These are phyloP conservation scores for Dryas integrifolia DNA, from an alignment of 331 rosid species.

Conservation along the genomic window DNA sequence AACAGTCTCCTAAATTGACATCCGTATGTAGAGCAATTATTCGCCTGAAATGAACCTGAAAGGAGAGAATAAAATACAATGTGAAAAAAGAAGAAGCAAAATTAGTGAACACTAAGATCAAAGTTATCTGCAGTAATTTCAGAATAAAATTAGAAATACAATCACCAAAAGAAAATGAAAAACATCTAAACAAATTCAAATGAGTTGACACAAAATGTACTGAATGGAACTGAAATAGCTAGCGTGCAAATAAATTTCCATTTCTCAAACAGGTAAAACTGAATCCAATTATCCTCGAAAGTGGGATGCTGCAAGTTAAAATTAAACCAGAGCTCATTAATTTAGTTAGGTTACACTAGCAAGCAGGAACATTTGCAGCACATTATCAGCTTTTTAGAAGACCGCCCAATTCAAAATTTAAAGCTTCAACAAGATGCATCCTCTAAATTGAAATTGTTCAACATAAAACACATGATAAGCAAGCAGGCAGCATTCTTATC, in stretches of 20 bases:
- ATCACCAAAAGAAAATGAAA: not conserved
- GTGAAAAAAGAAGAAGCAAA: conserved; percentile 9
- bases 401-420: not conserved
- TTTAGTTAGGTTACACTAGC: not conserved
- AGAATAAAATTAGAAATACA: not conserved
- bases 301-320: not conserved
- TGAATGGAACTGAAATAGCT: not conserved
- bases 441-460: not conserved
- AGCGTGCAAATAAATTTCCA: not conserved
- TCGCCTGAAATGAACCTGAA: conserved; percentile 92
- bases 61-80: not conserved
- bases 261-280: not conserved
- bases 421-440: not conserved
- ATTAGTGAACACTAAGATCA: not conserved
- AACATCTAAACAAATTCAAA: not conserved
- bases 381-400: not conserved
- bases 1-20: conserved; percentile 92
- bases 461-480: not conserved
- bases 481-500: conserved; percentile 1
- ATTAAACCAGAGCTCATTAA: not conserved
- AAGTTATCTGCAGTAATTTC: not conserved
- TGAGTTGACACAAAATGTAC: not conserved
- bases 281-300: not conserved
- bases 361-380: not conserved
- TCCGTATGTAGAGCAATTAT: conserved; percentile 95